Evolutionary conservation across 2,329 filamentous ascomycete species (phyloP).

Genomic region (Epichloe aotearoae): DNA sequence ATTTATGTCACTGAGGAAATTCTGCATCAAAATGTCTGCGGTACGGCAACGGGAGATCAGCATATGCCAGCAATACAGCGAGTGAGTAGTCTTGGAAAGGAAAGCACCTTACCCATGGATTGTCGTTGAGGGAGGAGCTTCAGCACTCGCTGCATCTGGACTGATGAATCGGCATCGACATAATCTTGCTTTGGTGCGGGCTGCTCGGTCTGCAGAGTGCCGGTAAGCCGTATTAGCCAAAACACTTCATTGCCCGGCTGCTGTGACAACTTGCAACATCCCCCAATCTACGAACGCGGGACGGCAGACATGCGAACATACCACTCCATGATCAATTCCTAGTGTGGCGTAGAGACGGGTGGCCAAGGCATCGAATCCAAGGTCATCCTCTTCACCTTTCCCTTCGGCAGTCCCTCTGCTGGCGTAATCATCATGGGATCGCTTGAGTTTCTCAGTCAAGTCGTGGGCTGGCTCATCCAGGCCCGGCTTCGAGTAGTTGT

Average conservation of each 20-base stretch:
- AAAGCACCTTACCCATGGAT: conserved; percentile 12
- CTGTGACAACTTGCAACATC: too few species aligned
- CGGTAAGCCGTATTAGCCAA: not conserved
- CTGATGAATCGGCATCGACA: conserved; percentile 9
- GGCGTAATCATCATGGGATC: conserved; percentile 1
- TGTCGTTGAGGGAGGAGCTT: conserved; percentile 13
- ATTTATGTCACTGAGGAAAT: conserved; percentile 18
- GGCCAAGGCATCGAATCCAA: conserved; percentile 11
- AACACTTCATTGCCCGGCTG: not conserved
- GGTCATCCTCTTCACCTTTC: not conserved
- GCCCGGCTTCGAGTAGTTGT: conserved; percentile 9
- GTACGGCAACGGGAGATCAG: not conserved
- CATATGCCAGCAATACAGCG: not conserved
- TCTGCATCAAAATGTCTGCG: conserved; percentile 16
- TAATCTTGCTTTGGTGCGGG: conserved; percentile 9
- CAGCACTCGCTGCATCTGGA: conserved; percentile 14
- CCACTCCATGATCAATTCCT: conserved; percentile 9
- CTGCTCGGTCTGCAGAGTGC: conserved; percentile 7
- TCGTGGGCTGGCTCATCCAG: conserved; percentile 1
- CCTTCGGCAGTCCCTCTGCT: not conserved
- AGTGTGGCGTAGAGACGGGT: conserved; percentile 12
- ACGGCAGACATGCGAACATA: not conserved
- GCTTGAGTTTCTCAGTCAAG: conserved; percentile 3
- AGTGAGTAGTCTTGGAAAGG: not conserved
- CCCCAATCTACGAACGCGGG: not conserved